These are phyloP conservation scores for Rhytidhysteron rufulum DNA, from an alignment of 2,329 filamentous ascomycete genomes.

Conservation along the genomic window DNA sequence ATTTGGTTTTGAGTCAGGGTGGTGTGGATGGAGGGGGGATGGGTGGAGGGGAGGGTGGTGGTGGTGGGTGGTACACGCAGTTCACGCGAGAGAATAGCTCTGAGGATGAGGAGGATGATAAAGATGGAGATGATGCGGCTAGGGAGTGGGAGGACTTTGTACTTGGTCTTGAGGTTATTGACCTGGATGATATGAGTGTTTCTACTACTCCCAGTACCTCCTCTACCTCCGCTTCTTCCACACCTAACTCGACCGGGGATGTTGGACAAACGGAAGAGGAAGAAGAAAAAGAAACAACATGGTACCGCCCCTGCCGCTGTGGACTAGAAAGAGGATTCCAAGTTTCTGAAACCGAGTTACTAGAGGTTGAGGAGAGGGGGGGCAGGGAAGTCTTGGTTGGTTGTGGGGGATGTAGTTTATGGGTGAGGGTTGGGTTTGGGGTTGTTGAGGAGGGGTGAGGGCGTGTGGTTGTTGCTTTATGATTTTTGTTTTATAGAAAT, in stretches of 20 bases:
- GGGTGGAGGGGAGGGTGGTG: neutral
- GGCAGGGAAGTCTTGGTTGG: conserved; percentile 58
- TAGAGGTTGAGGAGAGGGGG: conserved; percentile 47
- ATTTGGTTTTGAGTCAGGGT: conserved; percentile 41
- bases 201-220: too few species aligned
- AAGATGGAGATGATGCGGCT: conserved; percentile 5
- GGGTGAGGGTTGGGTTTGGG: conserved; percentile 58
- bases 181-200: conserved; percentile 54
- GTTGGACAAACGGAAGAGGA: too few species aligned
- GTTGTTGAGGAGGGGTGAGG: conserved; percentile 27
- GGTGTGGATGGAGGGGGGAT: conserved; percentile 5
- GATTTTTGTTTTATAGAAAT: too few species aligned
- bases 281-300: conserved; percentile 26
- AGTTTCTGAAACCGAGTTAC: conserved; percentile 53
- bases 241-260: too few species aligned
- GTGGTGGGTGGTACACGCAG: too few species aligned
- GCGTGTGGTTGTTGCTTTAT: too few species aligned
- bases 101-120: too few species aligned
- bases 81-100: too few species aligned
- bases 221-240: too few species aligned
- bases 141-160: conserved; percentile 23
- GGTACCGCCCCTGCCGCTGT: conserved; percentile 56
- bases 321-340: conserved; percentile 55
- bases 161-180: conserved; percentile 54
- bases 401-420: conserved; percentile 61